Evolutionary conservation across 2,329 filamentous ascomycete species (phyloP).

Genomic region (Calonectria naviculata): DNA sequence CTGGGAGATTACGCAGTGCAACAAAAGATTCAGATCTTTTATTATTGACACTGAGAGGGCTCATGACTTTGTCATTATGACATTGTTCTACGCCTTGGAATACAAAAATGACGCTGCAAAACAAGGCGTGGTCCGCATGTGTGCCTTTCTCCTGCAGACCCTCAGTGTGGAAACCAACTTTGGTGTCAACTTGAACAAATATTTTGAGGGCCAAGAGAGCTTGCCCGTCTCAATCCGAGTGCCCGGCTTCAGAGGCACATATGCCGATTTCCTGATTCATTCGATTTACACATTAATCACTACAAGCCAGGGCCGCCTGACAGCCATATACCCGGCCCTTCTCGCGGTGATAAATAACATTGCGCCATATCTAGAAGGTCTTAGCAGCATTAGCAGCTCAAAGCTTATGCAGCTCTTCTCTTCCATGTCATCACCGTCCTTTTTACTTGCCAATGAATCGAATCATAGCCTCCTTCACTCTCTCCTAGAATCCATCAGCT

Average conservation of each 20-base stretch:
- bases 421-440: conserved; percentile 93
- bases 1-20: conserved; percentile 97
- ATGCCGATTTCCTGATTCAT: conserved; percentile 94
- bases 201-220: conserved; percentile 89
- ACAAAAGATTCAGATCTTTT: conserved; percentile 95
- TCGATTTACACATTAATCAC: conserved; percentile 94
- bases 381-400: conserved; percentile 79
- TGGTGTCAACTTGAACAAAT: conserved; percentile 88
- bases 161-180: conserved; percentile 94
- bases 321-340: conserved; percentile 91
- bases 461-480: conserved; percentile 87
- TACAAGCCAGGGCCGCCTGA: conserved; percentile 87
- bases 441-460: conserved; percentile 89
- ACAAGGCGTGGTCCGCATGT: conserved; percentile 95
- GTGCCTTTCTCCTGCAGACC: conserved; percentile 95
- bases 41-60: conserved; percentile 95
- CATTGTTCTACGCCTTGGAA: conserved; percentile 93
- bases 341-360: conserved; percentile 95
- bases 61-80: conserved; percentile 91
- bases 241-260: conserved; percentile 86
- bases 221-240: conserved; percentile 86
- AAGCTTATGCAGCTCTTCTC: conserved; percentile 90
- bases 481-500: conserved; percentile 88
- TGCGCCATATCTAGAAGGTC: conserved; percentile 82
- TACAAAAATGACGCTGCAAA: conserved; percentile 87